These are phyloP conservation scores for Rhodomyrtus tomentosa DNA, from an alignment of 345 rosid species.

Conservation along the genomic window DNA sequence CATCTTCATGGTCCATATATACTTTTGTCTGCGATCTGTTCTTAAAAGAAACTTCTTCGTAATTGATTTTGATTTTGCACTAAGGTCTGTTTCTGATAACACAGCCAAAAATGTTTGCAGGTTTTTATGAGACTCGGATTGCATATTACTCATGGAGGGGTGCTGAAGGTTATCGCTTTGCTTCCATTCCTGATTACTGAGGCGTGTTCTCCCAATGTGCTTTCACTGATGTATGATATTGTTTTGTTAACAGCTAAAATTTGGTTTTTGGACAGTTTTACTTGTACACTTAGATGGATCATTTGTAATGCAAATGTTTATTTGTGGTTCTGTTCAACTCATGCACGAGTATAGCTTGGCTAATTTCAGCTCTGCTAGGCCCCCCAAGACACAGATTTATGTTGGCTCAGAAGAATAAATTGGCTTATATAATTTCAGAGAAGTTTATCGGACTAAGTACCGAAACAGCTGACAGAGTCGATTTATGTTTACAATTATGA, in stretches of 20 bases:
- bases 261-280: not conserved
- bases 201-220: not conserved
- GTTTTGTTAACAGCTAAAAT: not conserved
- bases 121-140: conserved; percentile 77
- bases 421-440: not conserved
- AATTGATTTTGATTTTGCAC: not conserved
- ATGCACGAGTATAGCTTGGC: not conserved
- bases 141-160: conserved; percentile 96
- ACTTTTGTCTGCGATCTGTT: not conserved
- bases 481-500: not conserved
- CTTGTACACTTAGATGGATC: not conserved
- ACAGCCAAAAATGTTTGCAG: conserved; percentile 19
- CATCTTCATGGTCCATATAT: not conserved
- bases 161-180: conserved; percentile 61
- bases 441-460: not conserved
- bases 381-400: not conserved
- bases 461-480: not conserved
- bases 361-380: not conserved
- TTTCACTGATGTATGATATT: not conserved
- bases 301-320: not conserved
- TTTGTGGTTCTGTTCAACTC: not conserved
- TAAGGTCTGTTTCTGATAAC: not conserved
- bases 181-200: conserved; percentile 74
- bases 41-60: not conserved
- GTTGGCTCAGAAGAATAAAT: not conserved